Conservation (phyloP, 73 alveolate species). For the Paramecium sexaurelia region DNA sequence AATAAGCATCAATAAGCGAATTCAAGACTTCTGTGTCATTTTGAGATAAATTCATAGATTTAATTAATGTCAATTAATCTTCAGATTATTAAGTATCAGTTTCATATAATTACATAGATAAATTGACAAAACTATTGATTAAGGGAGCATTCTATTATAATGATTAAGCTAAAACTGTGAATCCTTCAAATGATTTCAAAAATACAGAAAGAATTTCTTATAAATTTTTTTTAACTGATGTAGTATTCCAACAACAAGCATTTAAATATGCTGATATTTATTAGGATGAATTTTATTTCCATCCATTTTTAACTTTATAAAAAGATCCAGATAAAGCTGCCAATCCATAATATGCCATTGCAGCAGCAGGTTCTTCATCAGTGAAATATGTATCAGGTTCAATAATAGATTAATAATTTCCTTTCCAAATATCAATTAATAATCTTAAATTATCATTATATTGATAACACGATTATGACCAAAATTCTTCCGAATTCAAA, state of each 20-base stretch:
- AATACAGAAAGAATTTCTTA: constrained; percentile 30
- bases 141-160: background rate
- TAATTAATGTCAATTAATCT: background rate
- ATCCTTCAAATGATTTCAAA: constrained; percentile 35
- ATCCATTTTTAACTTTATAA: constrained; percentile 40
- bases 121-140: background rate
- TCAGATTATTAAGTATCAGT: background rate
- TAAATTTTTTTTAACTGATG: constrained; percentile 26
- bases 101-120: background rate
- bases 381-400: constrained; percentile 60
- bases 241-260: constrained; percentile 54
- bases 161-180: background rate
- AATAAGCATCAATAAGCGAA: background rate
- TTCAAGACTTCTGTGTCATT: constrained; percentile 36
- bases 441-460: background rate
- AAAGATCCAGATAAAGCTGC: constrained; percentile 32
- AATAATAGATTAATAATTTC: background rate
- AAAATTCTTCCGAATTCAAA: background rate
- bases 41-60: background rate
- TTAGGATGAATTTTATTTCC: constrained; percentile 22
- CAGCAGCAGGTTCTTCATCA: constrained; percentile 58
- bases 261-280: constrained; percentile 23
- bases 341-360: constrained; percentile 35
- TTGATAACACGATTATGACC: background rate
- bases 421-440: constrained; percentile 47